Percentiles rank a stretch among this genome's conserved stretches.
These are phyloP conservation scores for Cicer chorassanicum DNA, from an alignment of 306 rosid genomes.

Conservation along the genomic window DNA sequence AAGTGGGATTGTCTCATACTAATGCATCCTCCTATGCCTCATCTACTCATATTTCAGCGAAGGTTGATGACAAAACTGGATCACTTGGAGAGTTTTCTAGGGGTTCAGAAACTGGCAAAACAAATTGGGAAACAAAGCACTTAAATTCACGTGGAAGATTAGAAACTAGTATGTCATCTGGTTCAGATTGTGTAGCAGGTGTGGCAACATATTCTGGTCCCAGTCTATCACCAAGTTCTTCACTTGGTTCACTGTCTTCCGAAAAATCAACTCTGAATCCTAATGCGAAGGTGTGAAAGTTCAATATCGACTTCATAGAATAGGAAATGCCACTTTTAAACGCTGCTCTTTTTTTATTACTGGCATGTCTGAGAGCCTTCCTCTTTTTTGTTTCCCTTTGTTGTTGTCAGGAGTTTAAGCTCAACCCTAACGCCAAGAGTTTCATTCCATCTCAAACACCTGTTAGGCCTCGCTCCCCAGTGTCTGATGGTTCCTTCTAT, in stretches of 20 bases:
- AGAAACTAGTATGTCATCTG: conserved; percentile 68
- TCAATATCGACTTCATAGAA: conserved; percentile 17
- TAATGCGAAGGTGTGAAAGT: conserved; percentile 76
- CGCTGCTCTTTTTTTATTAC: conserved; percentile 23
- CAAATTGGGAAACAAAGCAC: conserved; percentile 55
- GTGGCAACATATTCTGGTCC: conserved; percentile 59
- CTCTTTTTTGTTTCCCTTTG: neutral
- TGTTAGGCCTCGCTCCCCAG: conserved; percentile 86
- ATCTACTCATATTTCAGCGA: conserved; percentile 51
- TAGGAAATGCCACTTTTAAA: conserved; percentile 12
- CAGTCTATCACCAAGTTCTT: conserved; percentile 88
- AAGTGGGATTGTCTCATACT: conserved; percentile 49
- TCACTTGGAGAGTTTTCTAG: conserved; percentile 51
- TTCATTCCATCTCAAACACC: conserved; percentile 75
- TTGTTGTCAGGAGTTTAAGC: conserved; percentile 78
- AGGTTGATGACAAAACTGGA: conserved; percentile 58
- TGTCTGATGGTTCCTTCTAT: conserved; percentile 81
- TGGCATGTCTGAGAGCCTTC: conserved; percentile 30
- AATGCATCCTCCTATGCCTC: conserved; percentile 50
- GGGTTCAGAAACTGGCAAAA: conserved; percentile 51
- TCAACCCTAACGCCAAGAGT: conserved; percentile 96
- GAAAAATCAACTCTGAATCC: conserved; percentile 85
- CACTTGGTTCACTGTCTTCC: conserved; percentile 78
- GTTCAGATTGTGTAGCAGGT: conserved; percentile 58
- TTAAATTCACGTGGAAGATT: conserved; percentile 61